Base-by-base conservation (phyloP, 176 grass and related monocot species). In the Alopecurus myosuroides region DNA sequence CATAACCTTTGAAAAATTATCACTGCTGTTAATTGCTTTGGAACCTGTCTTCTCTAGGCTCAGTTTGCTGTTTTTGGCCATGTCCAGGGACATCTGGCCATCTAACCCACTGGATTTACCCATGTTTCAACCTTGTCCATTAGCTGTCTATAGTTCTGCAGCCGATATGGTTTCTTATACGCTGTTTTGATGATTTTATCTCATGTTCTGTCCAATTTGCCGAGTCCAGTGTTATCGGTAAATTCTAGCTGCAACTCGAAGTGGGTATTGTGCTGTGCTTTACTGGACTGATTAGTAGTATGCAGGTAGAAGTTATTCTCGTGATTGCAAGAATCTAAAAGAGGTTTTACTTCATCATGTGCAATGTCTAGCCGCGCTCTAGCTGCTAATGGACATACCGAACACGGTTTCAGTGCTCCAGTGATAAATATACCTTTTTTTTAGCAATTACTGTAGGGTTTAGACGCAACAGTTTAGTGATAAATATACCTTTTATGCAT, bases 161-260 rank as follows among this genome's bases (percentile, higher is more conserved):
- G 61, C 28, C 25, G 6, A 15, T 30, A 13, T 79, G 9, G 40
- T 45, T 64, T 46, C 26, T 15, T 30, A 11, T 31, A 22, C 57
- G 46, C 10, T 45, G 3, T 79, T 79, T 42, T 64, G 9, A 19
- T 79, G 40, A 79, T 63, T 39, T 57, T 20, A 11, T 11, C 60
- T 73, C 23, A 30, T 64, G 69, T 63, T 74, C 23, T 74, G 26
- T 73, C 25, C 23, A 56, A 78, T 72, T 88, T 64, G 23, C 56
- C 6, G n/a, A 65, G 63, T 80, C 35, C 11, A 37, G 56, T 56
- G 46, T 52, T 63, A 70, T 60, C 9, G 8, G 10, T 62, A 17
- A 64, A 39, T 41, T 29, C 9, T 46, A 64, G 31, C 18, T 40
- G 64, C 25, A 39, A 71, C 23, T 42, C 23, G 13, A 72, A 82